Percentiles rank a stretch among this genome's conserved stretches.
phyloP scores from a whole-genome alignment of 2,329 filamentous ascomycete species.

The Ophiostoma piceae region DNA sequence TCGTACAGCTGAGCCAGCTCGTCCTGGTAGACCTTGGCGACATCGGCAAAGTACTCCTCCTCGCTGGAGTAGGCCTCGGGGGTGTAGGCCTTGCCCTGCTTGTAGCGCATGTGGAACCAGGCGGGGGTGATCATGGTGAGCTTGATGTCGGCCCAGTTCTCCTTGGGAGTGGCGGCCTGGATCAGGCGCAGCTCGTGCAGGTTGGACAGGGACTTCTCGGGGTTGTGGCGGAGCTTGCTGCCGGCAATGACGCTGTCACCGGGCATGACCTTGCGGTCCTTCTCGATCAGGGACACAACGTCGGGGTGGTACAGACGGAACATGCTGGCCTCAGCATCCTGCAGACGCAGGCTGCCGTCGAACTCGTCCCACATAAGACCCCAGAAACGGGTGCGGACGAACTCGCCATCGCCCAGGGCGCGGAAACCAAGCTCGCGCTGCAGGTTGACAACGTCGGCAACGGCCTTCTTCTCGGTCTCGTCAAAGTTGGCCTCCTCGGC shows the following conservation, averaged over 20 bases:
- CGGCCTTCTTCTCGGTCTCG: slow-evolving; percentile 51
- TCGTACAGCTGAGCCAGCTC: slow-evolving; percentile 47
- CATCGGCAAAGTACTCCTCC: slow-evolving; percentile 47
- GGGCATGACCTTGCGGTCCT: slow-evolving; percentile 50
- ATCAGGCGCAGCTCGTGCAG: slow-evolving; percentile 46
- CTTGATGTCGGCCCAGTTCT: slow-evolving; percentile 51
- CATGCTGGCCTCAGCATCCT: slow-evolving; percentile 42
- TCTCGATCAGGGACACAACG: slow-evolving; percentile 50
- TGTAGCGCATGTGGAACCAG: slow-evolving; percentile 56
- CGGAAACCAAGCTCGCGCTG: slow-evolving; percentile 55
- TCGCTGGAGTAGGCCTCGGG: slow-evolving; percentile 45
- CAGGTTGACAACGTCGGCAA: slow-evolving; percentile 54
- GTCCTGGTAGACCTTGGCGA: slow-evolving; percentile 45
- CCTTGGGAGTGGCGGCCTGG: slow-evolving; percentile 50
- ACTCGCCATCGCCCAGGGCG: slow-evolving; percentile 58
- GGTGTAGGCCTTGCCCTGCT: slow-evolving; percentile 46
- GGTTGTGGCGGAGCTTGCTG: slow-evolving; percentile 43
- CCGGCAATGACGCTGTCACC: slow-evolving; percentile 52
- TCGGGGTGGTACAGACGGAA: slow-evolving; percentile 53
- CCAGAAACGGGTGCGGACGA: slow-evolving; percentile 38
- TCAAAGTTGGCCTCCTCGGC: slow-evolving; percentile 42
- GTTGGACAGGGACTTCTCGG: slow-evolving; percentile 42
- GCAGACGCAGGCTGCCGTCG: slow-evolving; percentile 44
- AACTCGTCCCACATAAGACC: slow-evolving; percentile 38
- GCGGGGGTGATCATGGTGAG: slow-evolving; percentile 57